Evolutionary conservation across 371 early-diverging fungal genomes (phyloP), one percentile per base, ranked within the genome.

Genomic region (Dinochytrium kinnereticum): DNA sequence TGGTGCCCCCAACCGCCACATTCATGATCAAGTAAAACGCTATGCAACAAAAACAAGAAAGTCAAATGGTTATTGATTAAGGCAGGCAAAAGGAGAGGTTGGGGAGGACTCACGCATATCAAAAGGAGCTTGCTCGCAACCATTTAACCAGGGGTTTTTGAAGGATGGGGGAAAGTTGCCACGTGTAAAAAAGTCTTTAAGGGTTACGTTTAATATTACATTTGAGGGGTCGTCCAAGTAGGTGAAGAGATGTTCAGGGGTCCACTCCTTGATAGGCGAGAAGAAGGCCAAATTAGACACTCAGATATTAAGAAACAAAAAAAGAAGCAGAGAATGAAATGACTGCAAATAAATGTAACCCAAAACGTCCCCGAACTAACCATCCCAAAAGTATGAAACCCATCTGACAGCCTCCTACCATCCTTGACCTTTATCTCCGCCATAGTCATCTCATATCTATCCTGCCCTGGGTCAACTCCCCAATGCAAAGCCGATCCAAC

Each of bases 1-100:
- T 84, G 1, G 85, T 84, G 15, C 91, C 91, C 21, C 90, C 91
- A 0, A 90, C 91, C 5, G 92, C 91, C 1, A 92, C 83, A 69
- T 92, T 91, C 70, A 92, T 71, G 34, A 91, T 84, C 82, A 74
- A 39, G 73, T 64, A 33, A 38, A 76, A 72, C 59, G 74, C 73
- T 64, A 72, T 72, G 10, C 13, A 55, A 55, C 15, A 55, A 55
- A 55, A 55, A 55, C 10, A 21, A 44, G 10, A 44, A 13, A 10
- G 49, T 44, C 49, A 44, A 44, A 21, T 44, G 13, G 10, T 44
- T 10, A 53, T 15, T 5, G 55, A 5, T 53, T 7, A 5, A 5
- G 17, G 13, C 26, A 5, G 5, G 26, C 13, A 53, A 34, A 3
- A 7, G 34, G 34, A 61, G 5, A 61, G 36, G 36, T 13, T 37